Conservation (phyloP, 139 green algal genomes). For the Astrephomene gubernaculifera region DNA sequence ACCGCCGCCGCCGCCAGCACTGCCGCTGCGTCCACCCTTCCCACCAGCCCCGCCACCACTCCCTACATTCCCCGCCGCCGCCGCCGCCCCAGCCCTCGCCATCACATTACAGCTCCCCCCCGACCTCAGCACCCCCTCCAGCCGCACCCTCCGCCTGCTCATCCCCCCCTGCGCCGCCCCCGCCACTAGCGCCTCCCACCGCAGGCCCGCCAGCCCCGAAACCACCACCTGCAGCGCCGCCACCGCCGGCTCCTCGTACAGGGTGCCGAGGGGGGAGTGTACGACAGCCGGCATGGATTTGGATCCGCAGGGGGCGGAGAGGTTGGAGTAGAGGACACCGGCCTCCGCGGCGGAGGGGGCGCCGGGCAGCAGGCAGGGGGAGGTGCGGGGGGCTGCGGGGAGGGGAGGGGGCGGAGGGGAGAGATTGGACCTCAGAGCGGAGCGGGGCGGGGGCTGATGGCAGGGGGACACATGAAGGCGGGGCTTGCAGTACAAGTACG, state of each 20-base stretch:
- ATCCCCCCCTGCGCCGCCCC: not conserved
- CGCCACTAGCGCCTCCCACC: not conserved
- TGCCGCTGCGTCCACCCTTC: too few relatives aligned
- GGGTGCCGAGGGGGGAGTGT: conserved; percentile 50
- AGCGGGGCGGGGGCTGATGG: too few relatives aligned
- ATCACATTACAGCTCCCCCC: not conserved
- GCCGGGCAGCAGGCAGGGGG: not conserved
- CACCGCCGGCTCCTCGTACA: conserved; percentile 61
- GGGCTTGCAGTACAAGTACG: too few relatives aligned
- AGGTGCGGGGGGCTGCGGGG: not conserved
- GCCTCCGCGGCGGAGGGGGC: not conserved
- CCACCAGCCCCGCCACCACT: too few relatives aligned
- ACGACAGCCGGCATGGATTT: conserved; percentile 46
- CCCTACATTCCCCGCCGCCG: not conserved
- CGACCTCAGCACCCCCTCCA: not conserved
- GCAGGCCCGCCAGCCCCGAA: conserved; percentile 18
- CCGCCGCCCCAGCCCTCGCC: not conserved
- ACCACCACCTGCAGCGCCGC: conserved; percentile 39
- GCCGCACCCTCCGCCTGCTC: conserved; percentile 5
- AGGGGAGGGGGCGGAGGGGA: not conserved
- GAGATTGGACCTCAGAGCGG: too few relatives aligned
- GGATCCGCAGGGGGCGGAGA: conserved; percentile 22
- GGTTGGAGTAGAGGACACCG: conserved; percentile 20
- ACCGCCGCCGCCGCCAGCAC: too few relatives aligned
- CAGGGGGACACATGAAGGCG: too few relatives aligned